phyloP scores from a whole-genome alignment of 306 rosid species.

The Luffa aegyptiaca region DNA sequence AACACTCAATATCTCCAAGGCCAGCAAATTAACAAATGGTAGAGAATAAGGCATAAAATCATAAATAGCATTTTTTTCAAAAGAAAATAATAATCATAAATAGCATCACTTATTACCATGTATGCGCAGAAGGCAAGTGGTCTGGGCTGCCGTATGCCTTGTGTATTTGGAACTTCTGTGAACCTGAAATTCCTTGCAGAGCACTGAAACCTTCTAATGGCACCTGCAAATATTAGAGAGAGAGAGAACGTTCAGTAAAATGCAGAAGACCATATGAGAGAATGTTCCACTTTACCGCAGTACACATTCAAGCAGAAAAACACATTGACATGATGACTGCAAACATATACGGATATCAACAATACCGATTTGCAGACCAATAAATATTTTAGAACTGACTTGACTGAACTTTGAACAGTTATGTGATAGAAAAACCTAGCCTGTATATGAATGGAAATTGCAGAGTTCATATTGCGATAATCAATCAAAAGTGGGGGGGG shows the following conservation, averaged over 20 bases:
- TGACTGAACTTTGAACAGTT: not conserved
- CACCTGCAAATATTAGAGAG: constrained; percentile 46
- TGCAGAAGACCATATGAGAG: not conserved
- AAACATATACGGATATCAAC: not conserved
- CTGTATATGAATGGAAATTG: not conserved
- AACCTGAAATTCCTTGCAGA: constrained; percentile 97
- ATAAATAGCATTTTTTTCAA: not conserved
- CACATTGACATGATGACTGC: not conserved
- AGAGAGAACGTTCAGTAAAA: not conserved
- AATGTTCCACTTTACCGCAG: not conserved
- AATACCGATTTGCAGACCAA: not conserved
- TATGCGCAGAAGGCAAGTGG: constrained; percentile 99
- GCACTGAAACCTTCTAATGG: constrained; percentile 99
- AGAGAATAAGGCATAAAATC: not conserved
- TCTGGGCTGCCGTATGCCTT: constrained; percentile 93
- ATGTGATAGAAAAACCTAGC: not conserved
- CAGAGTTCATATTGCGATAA: not conserved
- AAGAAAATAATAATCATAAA: too few relatives aligned
- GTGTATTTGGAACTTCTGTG: constrained; percentile 97
- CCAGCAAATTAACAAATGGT: not conserved
- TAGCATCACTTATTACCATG: constrained; percentile 44
- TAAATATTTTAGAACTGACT: not conserved
- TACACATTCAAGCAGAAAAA: not conserved
- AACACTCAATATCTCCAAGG: not conserved
- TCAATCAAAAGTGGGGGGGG: not conserved